Percentiles rank a stretch among this genome's conserved stretches.
Conservation (phyloP, 2,329 filamentous ascomycete species). For the Aspergillus persii region DNA sequence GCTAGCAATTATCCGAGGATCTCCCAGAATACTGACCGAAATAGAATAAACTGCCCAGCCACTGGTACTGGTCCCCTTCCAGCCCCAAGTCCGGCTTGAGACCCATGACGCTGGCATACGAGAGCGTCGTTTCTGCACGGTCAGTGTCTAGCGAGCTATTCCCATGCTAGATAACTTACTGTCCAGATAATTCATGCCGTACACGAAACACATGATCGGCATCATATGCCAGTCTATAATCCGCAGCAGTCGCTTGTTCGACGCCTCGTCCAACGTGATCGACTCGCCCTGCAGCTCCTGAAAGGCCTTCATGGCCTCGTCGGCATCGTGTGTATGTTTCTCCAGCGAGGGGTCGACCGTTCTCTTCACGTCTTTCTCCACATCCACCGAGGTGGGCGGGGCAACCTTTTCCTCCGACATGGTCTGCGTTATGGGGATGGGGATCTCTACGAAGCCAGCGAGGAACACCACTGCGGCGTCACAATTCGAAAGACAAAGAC, state of each 20-base stretch:
- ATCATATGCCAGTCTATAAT: slow-evolving; percentile 63
- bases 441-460: background rate
- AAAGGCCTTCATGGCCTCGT: slow-evolving; percentile 61
- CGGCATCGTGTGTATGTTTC: slow-evolving; percentile 57
- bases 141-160: background rate
- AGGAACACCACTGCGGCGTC: background rate
- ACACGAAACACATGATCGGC: slow-evolving; percentile 58
- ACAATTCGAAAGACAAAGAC: background rate
- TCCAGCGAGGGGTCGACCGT: slow-evolving; percentile 38
- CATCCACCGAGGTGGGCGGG: slow-evolving; percentile 14
- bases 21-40: slow-evolving; percentile 35
- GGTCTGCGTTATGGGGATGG: background rate
- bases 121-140: slow-evolving; percentile 46
- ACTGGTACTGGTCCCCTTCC: slow-evolving; percentile 48
- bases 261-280: slow-evolving; percentile 55
- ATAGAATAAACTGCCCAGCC: slow-evolving; percentile 54
- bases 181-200: slow-evolving; percentile 58
- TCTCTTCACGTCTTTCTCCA: slow-evolving; percentile 17
- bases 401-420: slow-evolving; percentile 41
- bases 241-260: slow-evolving; percentile 57
- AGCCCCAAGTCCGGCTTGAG: slow-evolving; percentile 48
- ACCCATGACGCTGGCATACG: slow-evolving; percentile 56
- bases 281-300: slow-evolving; percentile 48
- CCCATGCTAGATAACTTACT: slow-evolving; percentile 29
- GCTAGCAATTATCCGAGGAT: no score